Conservation (phyloP, 2,329 filamentous ascomycete species). For the Sclerotinia borealis region DNA sequence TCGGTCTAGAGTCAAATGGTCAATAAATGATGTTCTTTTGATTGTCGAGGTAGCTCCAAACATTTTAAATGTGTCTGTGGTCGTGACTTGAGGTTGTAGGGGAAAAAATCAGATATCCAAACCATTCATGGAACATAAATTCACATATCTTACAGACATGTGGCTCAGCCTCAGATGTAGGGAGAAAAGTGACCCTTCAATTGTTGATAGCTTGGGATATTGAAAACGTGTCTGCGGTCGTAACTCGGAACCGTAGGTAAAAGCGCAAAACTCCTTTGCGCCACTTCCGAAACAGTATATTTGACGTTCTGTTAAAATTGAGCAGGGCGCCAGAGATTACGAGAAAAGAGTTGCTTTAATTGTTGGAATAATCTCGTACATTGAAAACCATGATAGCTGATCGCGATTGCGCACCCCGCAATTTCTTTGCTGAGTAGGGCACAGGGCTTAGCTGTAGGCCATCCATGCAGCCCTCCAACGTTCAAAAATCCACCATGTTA, state of each 20-base stretch:
- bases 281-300: neutral
- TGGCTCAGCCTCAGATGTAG: neutral
- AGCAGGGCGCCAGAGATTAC: neutral
- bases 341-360: neutral
- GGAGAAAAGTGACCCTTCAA: neutral
- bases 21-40: neutral
- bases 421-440: neutral
- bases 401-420: constrained; percentile 6
- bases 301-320: neutral
- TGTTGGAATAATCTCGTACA: neutral
- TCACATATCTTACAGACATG: neutral
- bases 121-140: neutral
- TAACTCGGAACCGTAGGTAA: neutral
- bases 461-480: neutral
- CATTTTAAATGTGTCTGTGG: neutral
- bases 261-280: neutral
- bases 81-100: neutral
- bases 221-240: neutral
- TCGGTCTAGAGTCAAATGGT: neutral
- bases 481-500: constrained; percentile 2
- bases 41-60: neutral
- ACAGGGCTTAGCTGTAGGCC: neutral
- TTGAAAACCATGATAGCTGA: neutral
- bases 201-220: neutral
- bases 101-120: neutral